Evolutionary conservation across 75 land plant species (phyloP), one percentile per base, ranked within the genome.

Genomic region (Larix kaempferi): DNA sequence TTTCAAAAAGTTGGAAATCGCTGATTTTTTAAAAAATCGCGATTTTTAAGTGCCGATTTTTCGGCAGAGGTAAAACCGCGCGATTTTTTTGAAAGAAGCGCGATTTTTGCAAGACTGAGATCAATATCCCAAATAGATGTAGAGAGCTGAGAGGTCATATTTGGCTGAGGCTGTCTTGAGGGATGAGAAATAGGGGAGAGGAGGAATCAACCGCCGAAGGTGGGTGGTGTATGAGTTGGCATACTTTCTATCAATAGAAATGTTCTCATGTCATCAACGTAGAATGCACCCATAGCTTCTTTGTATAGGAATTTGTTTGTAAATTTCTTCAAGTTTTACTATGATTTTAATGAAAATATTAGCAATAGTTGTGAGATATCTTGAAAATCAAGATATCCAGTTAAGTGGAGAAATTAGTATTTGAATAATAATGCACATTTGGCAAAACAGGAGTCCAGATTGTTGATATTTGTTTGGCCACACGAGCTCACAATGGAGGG

Each of bases 381-480:
- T 65, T 65, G 16, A 33, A 16, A 12, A 33, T 65, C 6, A 19
- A 65, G 21, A 69, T 69, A 6, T 69, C 72, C 52, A 67, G n/a
- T 39, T 41, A 39, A 41, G 44, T 1, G 21, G 22, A 39, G 26
- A 4, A 69, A 37, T 69, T 69, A 23, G 3, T n/a, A 21, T 69
- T 69, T 37, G n/a, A 69, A 69, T 69, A 2, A 49, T 8, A 15
- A 62, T n/a, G 22, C 2, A 56, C 56, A 55, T 74, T 23, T 62
- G 11, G 4, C 10, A 21, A 65, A 74, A 73, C 88, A 95, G 98
- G 98, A 5, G 99, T 97, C 12, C 98, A 97, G 83, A 94, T 97
- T 82, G 95, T 94, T 58, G 99, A 97, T 41, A 94, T 97, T 75
- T 96, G 99, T 84, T 87, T 97, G 72, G 89, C 92, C 8, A 94